phyloP scores from a whole-genome alignment of 768 basidiomycete species.

The Naganishia randhawae region DNA sequence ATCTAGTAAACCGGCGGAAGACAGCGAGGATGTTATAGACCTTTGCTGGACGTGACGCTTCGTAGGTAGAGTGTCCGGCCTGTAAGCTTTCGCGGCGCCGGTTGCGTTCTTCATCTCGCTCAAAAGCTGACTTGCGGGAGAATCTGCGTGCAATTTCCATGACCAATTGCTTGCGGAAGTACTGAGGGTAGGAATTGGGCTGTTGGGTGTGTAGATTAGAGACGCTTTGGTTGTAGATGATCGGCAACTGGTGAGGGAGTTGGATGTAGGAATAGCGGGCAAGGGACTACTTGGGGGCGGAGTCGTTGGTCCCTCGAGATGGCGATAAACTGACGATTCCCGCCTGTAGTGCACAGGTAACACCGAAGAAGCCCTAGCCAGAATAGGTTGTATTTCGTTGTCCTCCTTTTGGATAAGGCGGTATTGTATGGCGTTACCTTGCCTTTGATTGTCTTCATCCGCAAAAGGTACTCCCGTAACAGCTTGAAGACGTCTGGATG shows the following conservation, averaged over 20 bases:
- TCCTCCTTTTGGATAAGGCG: not conserved
- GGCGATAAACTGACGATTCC: constrained; percentile 10
- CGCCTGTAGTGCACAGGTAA: constrained; percentile 1
- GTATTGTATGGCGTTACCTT: not conserved
- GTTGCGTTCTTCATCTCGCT: constrained; percentile 10
- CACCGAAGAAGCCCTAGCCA: not conserved
- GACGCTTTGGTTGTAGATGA: not conserved
- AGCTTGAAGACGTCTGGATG: constrained; percentile 10
- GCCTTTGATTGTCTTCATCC: not conserved
- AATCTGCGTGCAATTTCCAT: not conserved
- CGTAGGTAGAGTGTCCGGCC: not conserved
- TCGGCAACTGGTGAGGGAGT: not conserved
- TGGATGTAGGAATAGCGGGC: constrained; percentile 5
- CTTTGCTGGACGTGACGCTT: constrained; percentile 11
- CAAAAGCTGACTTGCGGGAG: constrained; percentile 5
- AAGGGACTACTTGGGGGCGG: constrained; percentile 8
- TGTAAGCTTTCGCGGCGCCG: not conserved
- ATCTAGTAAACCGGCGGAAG: not conserved
- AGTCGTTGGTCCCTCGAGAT: not conserved
- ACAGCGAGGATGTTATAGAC: constrained; percentile 5
- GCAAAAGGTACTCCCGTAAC: not conserved
- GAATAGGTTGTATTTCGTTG: not conserved
- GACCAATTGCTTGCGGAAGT: constrained; percentile 6
- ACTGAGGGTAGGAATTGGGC: constrained; percentile 1
- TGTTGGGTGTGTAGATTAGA: constrained; percentile 3